Percentiles rank a stretch among this genome's conserved stretches.
phyloP scores from a whole-genome alignment of 345 rosid genomes.

The Streptanthus diversifolius region DNA sequence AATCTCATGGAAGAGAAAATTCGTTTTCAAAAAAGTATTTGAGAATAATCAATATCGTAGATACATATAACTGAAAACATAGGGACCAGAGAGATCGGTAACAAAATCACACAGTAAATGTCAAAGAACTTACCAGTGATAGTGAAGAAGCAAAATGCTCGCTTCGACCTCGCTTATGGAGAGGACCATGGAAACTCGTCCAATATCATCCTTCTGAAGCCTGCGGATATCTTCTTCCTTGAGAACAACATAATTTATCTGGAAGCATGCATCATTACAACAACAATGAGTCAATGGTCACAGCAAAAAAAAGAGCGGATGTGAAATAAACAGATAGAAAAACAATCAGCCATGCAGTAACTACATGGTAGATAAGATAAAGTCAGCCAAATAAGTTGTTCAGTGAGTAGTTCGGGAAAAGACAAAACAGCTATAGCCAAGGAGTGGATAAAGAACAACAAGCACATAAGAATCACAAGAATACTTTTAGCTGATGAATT shows the following conservation, averaged over 20 bases:
- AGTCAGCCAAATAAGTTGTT: not conserved
- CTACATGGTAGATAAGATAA: not conserved
- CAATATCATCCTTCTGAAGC: conserved; percentile 70
- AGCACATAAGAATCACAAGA: too few relatives aligned
- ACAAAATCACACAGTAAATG: not conserved
- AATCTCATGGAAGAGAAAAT: not conserved
- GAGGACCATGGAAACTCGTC: conserved; percentile 66
- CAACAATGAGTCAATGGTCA: conserved; percentile 4
- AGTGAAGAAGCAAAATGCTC: conserved; percentile 61
- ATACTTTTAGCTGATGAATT: too few relatives aligned
- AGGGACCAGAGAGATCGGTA: not conserved
- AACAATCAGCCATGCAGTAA: not conserved
- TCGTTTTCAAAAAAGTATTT: not conserved
- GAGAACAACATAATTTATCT: conserved; percentile 63
- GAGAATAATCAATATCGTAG: not conserved
- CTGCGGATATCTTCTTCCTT: conserved; percentile 65
- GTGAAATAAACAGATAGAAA: conserved; percentile 8
- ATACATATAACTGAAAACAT: not conserved
- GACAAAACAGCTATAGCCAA: not conserved
- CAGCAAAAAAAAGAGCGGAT: conserved; percentile 5
- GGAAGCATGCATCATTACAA: conserved; percentile 28
- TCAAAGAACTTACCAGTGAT: conserved; percentile 57
- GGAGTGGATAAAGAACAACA: too few relatives aligned
- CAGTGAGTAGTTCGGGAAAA: not conserved
- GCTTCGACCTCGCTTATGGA: conserved; percentile 61